Evolutionary conservation across 2,329 filamentous ascomycete species (phyloP).

Genomic region (Sarocladiaceae sp.): DNA sequence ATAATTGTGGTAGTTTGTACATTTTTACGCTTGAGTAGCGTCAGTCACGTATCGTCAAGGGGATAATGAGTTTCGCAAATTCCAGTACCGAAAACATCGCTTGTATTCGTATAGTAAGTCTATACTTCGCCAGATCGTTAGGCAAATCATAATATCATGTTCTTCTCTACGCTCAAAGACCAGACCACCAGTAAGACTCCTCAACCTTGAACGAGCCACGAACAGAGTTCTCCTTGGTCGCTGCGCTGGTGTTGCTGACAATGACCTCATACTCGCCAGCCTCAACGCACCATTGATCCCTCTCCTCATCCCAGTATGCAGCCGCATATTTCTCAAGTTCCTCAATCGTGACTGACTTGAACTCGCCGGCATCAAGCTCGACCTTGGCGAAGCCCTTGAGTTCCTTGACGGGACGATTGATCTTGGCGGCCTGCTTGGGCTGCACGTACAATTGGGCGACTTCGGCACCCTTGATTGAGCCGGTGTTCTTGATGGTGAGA

Average conservation of each 20-base stretch:
- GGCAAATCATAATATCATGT: not conserved
- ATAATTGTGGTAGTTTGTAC: too few species aligned
- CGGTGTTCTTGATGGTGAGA: slow-evolving; percentile 57
- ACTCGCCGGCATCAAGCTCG: slow-evolving; percentile 55
- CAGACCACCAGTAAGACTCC: slow-evolving; percentile 65
- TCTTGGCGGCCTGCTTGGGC: slow-evolving; percentile 46
- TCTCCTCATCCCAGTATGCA: slow-evolving; percentile 67
- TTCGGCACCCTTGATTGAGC: slow-evolving; percentile 47
- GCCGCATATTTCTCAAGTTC: slow-evolving; percentile 61
- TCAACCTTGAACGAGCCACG: slow-evolving; percentile 50
- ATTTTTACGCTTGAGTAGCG: too few species aligned
- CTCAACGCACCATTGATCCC: slow-evolving; percentile 62
- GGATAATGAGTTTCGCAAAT: too few species aligned
- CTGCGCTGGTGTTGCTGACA: slow-evolving; percentile 52
- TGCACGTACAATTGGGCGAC: slow-evolving; percentile 55
- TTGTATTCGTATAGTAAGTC: not conserved
- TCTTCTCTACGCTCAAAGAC: slow-evolving; percentile 41
- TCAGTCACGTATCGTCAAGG: too few species aligned
- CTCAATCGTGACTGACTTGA: slow-evolving; percentile 50
- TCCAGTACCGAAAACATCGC: too few species aligned
- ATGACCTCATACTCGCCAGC: slow-evolving; percentile 61
- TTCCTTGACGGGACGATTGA: slow-evolving; percentile 57
- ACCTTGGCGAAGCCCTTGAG: slow-evolving; percentile 65
- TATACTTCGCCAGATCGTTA: not conserved
- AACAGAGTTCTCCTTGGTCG: slow-evolving; percentile 42